Percentiles rank a stretch among this genome's conserved stretches.
phyloP scores from a whole-genome alignment of 441 rosid species.

The Codiaeum variegatum region DNA sequence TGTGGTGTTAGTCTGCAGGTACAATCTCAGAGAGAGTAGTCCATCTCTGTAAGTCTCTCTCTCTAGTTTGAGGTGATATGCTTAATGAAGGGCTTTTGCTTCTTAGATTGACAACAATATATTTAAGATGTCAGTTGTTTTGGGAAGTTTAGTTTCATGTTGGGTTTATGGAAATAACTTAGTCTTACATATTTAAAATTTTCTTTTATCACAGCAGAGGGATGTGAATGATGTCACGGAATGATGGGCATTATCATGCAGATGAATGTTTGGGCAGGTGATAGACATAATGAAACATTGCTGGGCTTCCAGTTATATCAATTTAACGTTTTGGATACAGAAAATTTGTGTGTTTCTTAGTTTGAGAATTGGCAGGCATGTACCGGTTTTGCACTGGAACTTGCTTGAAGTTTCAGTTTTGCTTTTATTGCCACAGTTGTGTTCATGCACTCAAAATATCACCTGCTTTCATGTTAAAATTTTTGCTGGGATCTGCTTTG shows the following conservation, averaged over 20 bases:
- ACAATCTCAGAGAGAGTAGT: background rate
- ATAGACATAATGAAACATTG: conserved; percentile 4
- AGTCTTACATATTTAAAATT: conserved; percentile 16
- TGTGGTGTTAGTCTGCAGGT: background rate
- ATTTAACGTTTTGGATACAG: conserved; percentile 26
- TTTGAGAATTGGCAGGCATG: conserved; percentile 14
- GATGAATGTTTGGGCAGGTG: conserved; percentile 20
- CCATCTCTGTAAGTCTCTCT: background rate
- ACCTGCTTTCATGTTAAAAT: too few species aligned
- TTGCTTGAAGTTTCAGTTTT: background rate
- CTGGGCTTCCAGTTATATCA: conserved; percentile 16
- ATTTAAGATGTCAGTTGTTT: background rate
- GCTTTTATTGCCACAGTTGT: conserved; percentile 2
- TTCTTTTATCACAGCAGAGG: conserved; percentile 41
- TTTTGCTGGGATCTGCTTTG: too few species aligned
- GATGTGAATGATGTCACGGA: conserved; percentile 35
- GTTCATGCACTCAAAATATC: too few species aligned
- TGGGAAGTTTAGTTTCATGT: conserved; percentile 9
- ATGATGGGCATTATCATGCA: conserved; percentile 25
- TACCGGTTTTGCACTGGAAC: background rate
- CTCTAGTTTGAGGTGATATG: conserved; percentile 5
- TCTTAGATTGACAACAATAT: background rate
- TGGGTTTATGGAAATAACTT: conserved; percentile 11
- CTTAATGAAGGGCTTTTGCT: background rate
- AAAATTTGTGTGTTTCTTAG: conserved; percentile 29